phyloP scores from a whole-genome alignment of 2,329 filamentous ascomycete species.

The Gaeumannomyces tritici region DNA sequence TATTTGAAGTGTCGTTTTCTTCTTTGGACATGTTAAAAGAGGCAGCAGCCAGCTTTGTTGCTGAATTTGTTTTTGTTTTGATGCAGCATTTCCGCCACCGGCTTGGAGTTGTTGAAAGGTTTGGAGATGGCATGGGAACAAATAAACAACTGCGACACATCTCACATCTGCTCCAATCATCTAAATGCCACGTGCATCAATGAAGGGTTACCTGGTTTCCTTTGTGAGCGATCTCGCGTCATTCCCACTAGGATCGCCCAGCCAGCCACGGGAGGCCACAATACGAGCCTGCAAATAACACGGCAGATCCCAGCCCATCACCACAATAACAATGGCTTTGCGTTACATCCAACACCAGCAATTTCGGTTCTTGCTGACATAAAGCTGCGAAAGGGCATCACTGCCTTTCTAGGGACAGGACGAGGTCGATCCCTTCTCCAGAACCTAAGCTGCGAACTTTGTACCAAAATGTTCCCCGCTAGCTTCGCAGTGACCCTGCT shows the following conservation, averaged over 20 bases:
- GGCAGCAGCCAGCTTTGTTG: no score
- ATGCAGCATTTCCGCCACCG: no score
- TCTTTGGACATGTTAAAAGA: no score
- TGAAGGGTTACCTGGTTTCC: background rate
- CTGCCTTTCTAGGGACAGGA: background rate
- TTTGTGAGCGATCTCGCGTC: background rate
- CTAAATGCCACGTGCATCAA: background rate
- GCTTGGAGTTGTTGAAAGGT: no score
- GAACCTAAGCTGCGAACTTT: background rate
- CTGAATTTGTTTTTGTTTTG: no score
- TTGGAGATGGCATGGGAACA: no score
- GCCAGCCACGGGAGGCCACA: background rate
- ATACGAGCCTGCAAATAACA: background rate
- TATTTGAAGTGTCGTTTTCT: no score
- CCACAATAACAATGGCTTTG: background rate
- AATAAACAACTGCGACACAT: no score
- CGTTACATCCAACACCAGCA: background rate
- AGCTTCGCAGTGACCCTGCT: background rate
- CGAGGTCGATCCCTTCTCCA: background rate
- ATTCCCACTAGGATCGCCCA: background rate
- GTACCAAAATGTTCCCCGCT: background rate
- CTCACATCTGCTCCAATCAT: no score
- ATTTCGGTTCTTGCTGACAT: background rate
- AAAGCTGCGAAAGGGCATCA: background rate
- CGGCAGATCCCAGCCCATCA: background rate